These are phyloP conservation scores for Cucumis hystrix DNA, from an alignment of 306 rosid species.

Conservation along the genomic window DNA sequence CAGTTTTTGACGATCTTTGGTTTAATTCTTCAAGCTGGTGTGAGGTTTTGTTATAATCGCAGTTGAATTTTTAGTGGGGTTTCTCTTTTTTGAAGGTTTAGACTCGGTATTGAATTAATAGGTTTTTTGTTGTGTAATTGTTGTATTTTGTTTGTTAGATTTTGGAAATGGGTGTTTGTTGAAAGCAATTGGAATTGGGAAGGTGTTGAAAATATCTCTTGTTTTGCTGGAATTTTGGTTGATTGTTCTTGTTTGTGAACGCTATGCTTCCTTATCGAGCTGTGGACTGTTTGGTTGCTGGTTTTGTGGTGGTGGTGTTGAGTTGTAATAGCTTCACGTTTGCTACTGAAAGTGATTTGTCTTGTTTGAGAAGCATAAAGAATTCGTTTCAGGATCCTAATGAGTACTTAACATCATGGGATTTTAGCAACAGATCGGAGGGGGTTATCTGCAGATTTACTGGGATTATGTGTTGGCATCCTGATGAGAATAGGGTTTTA, in stretches of 20 bases:
- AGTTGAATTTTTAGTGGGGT: neutral
- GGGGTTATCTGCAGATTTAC: conserved; percentile 55
- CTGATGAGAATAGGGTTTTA: conserved; percentile 60
- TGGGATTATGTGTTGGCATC: conserved; percentile 90
- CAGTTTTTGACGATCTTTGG: neutral
- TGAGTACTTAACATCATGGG: conserved; percentile 37
- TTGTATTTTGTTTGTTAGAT: neutral
- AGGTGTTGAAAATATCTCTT: neutral
- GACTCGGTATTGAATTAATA: neutral
- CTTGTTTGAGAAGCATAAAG: conserved; percentile 40
- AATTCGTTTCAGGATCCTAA: conserved; percentile 36
- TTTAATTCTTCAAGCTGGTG: neutral
- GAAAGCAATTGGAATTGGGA: neutral
- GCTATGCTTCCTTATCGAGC: conserved; percentile 19
- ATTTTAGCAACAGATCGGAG: conserved; percentile 46
- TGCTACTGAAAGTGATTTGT: conserved; percentile 42
- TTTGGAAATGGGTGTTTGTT: neutral
- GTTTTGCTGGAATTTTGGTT: neutral
- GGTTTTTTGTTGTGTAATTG: neutral
- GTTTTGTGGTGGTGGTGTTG: conserved; percentile 29
- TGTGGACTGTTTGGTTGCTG: conserved; percentile 11
- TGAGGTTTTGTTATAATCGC: neutral
- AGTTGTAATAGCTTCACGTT: conserved; percentile 27
- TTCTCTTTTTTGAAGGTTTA: neutral
- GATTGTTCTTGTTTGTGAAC: conserved; percentile 8